phyloP scores from a whole-genome alignment of 2,329 filamentous ascomycete genomes.

The Hypoxylon sp. region DNA sequence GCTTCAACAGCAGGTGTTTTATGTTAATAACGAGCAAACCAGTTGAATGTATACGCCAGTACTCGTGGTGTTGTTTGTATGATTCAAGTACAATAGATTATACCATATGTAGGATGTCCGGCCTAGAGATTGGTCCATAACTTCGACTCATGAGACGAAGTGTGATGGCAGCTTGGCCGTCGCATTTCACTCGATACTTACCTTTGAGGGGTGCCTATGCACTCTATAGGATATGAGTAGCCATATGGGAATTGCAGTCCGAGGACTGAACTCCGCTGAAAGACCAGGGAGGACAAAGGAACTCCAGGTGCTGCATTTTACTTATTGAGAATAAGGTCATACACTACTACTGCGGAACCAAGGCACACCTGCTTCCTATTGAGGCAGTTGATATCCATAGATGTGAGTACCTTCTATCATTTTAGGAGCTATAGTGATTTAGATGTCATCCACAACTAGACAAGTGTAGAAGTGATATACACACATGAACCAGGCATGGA shows the following conservation, averaged over 20 bases:
- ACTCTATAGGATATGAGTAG: neutral
- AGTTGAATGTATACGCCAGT: too few relatives aligned
- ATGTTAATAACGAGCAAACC: too few relatives aligned
- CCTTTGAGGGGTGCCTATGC: too few relatives aligned
- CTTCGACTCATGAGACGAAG: neutral
- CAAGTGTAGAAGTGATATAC: slow-evolving; percentile 16
- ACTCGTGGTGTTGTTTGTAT: neutral
- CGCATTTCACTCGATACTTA: neutral
- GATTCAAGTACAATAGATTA: neutral
- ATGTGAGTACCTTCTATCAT: neutral
- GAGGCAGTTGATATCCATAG: neutral
- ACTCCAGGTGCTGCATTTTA: neutral
- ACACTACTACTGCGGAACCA: neutral
- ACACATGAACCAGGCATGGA: slow-evolving; percentile 16
- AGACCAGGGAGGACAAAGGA: neutral
- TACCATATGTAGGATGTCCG: neutral
- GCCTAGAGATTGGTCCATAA: neutral
- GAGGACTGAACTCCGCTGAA: neutral
- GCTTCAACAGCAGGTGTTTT: too few relatives aligned
- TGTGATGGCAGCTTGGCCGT: neutral
- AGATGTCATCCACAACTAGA: neutral
- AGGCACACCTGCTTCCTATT: neutral
- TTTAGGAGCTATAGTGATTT: neutral
- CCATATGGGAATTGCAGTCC: neutral
- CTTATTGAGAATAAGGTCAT: neutral